Evolutionary conservation across 805 yeast genomes (phyloP), one percentile per base, ranked within the genome.

Genomic region (Ogataea sp.): DNA sequence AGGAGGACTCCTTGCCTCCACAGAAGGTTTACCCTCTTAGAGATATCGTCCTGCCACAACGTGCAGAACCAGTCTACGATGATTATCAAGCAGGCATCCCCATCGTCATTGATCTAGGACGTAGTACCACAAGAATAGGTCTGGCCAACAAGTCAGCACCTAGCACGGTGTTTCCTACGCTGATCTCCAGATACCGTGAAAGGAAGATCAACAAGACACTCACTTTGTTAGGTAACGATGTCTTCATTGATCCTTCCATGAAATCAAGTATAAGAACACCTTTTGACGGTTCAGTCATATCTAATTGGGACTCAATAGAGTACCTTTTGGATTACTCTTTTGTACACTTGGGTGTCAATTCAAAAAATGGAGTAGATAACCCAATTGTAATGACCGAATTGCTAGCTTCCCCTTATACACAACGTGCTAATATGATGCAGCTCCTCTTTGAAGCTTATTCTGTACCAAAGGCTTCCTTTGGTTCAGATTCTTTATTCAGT

Each of bases 251-350:
- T 50, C 71, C 80, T 8, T 62, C 82, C 2, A 72, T 83, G 34
- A 73, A 80, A 45, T 69, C 84, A 15, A 80, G 80, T 39, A 73
- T 85, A 26, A 79, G 75, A 50, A 67, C 85, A 4, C 96, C 97
- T 0, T 90, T 74, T 54, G 98, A 93, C 58, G 96, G 95, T 0
- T 74, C 85, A 4, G 64, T 87, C 48, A 67, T 93, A 27, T 80
- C 94, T 20, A 94, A 89, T 57, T 94, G 97, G 97, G 97, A 93
- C 41, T 74, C 80, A 42, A 72, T 82, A 2, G 98, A 93, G 56
- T 73, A 70, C 42, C 73, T 90, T 38, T 56, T 93, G 37, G 97
- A 90, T 59, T 93, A 88, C 54, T 68, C 88, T 0, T 82, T 93
- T 55, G 73, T 77, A 43, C 94, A 86, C 56, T 53, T 90, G 36